Percentiles rank a stretch among this genome's conserved stretches.
phyloP scores from a whole-genome alignment of 2,329 filamentous ascomycete species.

The Diaporthe ilicicola region DNA sequence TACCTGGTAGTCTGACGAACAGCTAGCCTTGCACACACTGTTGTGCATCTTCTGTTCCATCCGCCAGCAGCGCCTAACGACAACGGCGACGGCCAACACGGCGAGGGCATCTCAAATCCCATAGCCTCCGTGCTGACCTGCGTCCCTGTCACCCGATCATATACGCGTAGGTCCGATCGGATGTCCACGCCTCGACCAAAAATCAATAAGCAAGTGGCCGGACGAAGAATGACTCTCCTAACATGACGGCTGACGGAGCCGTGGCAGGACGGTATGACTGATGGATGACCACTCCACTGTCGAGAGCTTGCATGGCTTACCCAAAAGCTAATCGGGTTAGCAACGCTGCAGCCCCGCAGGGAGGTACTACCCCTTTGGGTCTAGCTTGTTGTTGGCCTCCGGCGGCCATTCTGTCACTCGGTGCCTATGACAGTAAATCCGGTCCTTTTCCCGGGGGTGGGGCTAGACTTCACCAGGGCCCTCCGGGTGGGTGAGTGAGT shows the following conservation, averaged over 20 bases:
- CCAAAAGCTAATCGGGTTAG: background rate
- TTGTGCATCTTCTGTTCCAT: background rate
- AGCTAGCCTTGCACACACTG: background rate
- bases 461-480: no score
- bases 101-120: background rate
- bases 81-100: background rate
- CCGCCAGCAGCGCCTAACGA: background rate
- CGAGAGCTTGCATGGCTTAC: background rate
- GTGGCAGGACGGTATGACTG: constrained; percentile 1
- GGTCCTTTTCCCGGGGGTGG: background rate
- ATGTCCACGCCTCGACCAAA: background rate
- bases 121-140: constrained; percentile 5
- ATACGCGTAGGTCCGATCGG: background rate
- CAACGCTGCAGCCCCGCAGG: accelerated
- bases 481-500: background rate
- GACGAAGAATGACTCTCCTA: constrained; percentile 12
- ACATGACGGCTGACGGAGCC: constrained; percentile 9
- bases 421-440: constrained; percentile 12
- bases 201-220: constrained; percentile 9
- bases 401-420: constrained; percentile 5
- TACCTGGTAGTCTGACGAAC: constrained; percentile 15
- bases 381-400: accelerated
- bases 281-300: constrained; percentile 10
- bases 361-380: background rate
- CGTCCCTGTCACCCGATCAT: background rate